Evolutionary conservation across 129 eudicot species (phyloP), one percentile per base, ranked within the genome.

Genomic region (Escallonia rubra): DNA sequence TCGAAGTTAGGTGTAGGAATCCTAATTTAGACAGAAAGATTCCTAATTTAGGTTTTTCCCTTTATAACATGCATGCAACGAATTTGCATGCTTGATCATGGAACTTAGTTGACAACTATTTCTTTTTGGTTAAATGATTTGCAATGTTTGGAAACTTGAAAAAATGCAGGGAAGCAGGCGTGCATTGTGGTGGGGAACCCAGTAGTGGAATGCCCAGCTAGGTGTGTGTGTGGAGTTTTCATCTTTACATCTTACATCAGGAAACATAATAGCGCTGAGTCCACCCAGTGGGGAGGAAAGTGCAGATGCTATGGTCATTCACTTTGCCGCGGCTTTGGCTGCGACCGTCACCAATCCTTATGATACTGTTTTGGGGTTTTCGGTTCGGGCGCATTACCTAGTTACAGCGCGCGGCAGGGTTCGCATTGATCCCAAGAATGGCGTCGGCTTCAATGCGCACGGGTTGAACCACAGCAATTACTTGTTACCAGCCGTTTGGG

Each of bases 321-420:
- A 68, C 38, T 68, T 68, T 42, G 72, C 72, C 13, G 15, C 72
- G 2, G 63, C 72, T 2, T 44, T 68, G 54, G 72, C 63, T 43
- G 59, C 63, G 13, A 68, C 72, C 42, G 72, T 68, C 8, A 68
- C 72, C 6, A 68, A 68, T 10, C 72, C 72, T 4, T 68, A 41
- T 14, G 34, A 41, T 15, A 13, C 38, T 68, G 72, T 23, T 5
- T 42, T 2, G 59, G 59, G 15, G 42, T 43, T 4, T 68, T 52
- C 43, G 72, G 63, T 4, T 13, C 72, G 5, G 72, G 63, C 1
- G 41, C 61, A 2, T 68, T 68, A 23, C 72, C 72, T 0, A 63
- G 72, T 1, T 68, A 68, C 39, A 12, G 39, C 34, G 34, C 34
- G 34, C 0, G 72, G 72, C 1, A 68, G 53, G 53, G 34, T 42